Evolutionary conservation across 768 basidiomycete species (phyloP).

Genomic region (Rhodotorula kratochvilovae): DNA sequence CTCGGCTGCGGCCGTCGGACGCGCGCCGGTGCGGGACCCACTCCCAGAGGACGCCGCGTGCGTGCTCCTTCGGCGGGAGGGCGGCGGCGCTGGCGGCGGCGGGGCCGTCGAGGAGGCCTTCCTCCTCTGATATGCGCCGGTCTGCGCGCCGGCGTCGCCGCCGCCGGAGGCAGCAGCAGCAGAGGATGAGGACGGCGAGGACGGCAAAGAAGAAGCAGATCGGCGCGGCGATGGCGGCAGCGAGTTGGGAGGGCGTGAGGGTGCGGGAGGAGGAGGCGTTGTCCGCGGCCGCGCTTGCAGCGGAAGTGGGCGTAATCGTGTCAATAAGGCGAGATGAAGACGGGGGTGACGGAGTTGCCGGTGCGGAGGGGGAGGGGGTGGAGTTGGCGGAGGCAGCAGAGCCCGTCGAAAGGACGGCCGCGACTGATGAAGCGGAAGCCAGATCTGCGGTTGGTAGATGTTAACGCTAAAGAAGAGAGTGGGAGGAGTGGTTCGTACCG

Average conservation of each 20-base stretch:
- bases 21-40: background rate
- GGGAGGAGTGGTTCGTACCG: background rate
- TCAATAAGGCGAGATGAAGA: too few relatives aligned
- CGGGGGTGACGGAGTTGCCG: too few relatives aligned
- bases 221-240: conserved; percentile 25
- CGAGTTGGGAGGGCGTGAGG: conserved; percentile 25
- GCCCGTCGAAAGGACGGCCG: too few relatives aligned
- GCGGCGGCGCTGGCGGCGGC: background rate
- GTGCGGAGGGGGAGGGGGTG: too few relatives aligned
- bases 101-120: background rate
- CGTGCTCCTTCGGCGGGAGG: background rate
- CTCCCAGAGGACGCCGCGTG: conserved; percentile 4
- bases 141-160: background rate
- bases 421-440: too few relatives aligned
- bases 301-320: background rate
- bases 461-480: background rate
- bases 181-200: background rate
- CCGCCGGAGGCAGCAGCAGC: conserved; percentile 3
- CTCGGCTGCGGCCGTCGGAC: background rate
- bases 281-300: background rate
- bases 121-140: background rate
- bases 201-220: conserved; percentile 22
- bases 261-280: background rate
- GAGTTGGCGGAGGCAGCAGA: too few relatives aligned
- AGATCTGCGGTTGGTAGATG: too few relatives aligned